Conservation (phyloP, 352 stramenopile genomes). For the Globisporangium uncinulatum region DNA sequence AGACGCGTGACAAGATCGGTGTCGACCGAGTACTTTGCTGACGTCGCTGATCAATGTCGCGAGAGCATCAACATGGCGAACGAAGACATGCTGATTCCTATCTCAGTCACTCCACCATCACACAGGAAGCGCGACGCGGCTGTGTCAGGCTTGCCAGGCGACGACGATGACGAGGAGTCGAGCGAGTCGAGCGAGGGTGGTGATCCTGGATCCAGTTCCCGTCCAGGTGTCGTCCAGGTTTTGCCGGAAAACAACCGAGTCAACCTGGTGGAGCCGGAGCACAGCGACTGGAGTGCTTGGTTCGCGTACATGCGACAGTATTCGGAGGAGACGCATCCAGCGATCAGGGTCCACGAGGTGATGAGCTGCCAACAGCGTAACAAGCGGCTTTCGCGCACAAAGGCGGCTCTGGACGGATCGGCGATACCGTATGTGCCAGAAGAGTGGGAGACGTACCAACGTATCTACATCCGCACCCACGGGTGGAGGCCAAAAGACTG, state of each 20-base stretch:
- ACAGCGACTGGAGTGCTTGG: neutral
- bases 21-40: too few relatives aligned
- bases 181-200: too few relatives aligned
- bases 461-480: neutral
- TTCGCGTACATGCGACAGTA: neutral
- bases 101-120: too few relatives aligned
- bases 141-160: too few relatives aligned
- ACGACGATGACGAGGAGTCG: too few relatives aligned
- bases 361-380: constrained; percentile 1
- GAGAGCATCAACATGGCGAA: too few relatives aligned
- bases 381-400: neutral
- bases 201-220: too few relatives aligned
- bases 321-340: neutral
- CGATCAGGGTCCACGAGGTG: neutral
- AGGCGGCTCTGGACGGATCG: neutral
- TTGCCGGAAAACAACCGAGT: neutral
- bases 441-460: neutral
- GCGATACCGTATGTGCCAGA: neutral
- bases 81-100: too few relatives aligned
- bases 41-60: too few relatives aligned
- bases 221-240: too few relatives aligned
- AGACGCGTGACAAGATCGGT: too few relatives aligned
- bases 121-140: too few relatives aligned
- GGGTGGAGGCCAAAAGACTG: neutral
- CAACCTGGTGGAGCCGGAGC: neutral